Conservation (phyloP, 2,329 filamentous ascomycete species). For the Lojkania enalia region DNA sequence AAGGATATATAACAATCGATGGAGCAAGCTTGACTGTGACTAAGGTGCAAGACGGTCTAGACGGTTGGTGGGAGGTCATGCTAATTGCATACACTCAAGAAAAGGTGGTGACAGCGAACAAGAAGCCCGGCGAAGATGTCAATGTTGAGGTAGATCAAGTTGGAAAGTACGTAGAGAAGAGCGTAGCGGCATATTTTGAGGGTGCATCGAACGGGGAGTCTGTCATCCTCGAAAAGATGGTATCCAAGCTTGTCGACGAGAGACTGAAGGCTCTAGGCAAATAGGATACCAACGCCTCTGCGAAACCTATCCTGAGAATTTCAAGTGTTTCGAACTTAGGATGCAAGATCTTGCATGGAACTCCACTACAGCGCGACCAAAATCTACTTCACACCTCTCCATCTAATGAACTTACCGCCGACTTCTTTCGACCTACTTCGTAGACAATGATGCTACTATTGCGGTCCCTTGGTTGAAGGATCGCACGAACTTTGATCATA, state of each 20-base stretch:
- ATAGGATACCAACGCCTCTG: no score
- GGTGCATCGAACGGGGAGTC: slow-evolving; percentile 56
- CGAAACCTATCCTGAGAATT: no score
- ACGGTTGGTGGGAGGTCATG: slow-evolving; percentile 95
- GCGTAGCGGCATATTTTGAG: slow-evolving; percentile 77
- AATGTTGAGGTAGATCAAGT: slow-evolving; percentile 94
- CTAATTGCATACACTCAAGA: slow-evolving; percentile 96
- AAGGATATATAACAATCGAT: slow-evolving; percentile 93
- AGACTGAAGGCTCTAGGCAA: slow-evolving; percentile 55
- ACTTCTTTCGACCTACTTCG: no score
- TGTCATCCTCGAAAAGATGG: slow-evolving; percentile 56
- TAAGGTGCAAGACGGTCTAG: slow-evolving; percentile 74
- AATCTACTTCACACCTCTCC: no score
- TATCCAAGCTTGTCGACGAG: slow-evolving; percentile 72
- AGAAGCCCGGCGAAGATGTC: slow-evolving; percentile 77
- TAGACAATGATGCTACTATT: no score
- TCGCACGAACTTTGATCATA: no score
- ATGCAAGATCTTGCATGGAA: no score
- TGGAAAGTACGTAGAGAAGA: slow-evolving; percentile 87
- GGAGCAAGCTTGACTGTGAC: slow-evolving; percentile 94
- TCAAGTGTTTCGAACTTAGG: no score
- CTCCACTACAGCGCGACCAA: no score
- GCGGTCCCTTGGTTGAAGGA: no score
- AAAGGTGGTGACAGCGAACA: slow-evolving; percentile 79
- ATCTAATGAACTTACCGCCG: no score